Evolutionary conservation across 805 yeast species (phyloP).

Genomic region (Nadsonia fulvescens): DNA sequence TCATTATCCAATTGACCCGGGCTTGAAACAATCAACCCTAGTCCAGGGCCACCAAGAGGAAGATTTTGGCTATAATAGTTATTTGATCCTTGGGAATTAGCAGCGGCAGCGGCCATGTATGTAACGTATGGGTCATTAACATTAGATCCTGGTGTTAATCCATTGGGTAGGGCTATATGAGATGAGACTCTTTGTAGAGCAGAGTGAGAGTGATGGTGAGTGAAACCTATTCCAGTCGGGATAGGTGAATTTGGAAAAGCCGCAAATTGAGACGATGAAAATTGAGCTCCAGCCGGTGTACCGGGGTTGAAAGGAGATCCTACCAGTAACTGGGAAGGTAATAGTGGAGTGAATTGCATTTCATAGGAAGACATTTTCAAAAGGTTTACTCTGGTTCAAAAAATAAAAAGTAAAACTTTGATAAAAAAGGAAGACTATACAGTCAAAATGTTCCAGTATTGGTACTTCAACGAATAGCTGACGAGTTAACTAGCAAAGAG

Average conservation of each 20-base stretch:
- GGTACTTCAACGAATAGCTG: no score
- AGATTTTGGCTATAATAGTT: no score
- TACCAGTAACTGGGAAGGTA: slow-evolving; percentile 19
- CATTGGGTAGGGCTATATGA: slow-evolving; percentile 6
- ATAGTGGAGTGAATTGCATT: slow-evolving; percentile 16
- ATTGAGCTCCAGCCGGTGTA: slow-evolving; percentile 17
- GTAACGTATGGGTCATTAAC: slow-evolving; percentile 7
- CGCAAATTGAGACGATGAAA: slow-evolving; percentile 9
- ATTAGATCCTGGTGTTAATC: slow-evolving; percentile 6
- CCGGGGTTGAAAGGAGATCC: slow-evolving; percentile 22
- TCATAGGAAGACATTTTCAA: slow-evolving; percentile 15
- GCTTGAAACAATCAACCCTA: no score
- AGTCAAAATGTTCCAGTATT: no score
- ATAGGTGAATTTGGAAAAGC: slow-evolving; percentile 6
- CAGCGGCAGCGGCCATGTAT: slow-evolving; percentile 8
- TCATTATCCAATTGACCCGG: slow-evolving; percentile 4
- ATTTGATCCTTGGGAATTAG: slow-evolving; percentile 5
- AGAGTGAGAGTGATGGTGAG: slow-evolving; percentile 2
- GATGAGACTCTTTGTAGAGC: slow-evolving; percentile 5
- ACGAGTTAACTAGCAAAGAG: no score
- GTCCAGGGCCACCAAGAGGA: no score
- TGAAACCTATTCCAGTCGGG: slow-evolving; percentile 7
- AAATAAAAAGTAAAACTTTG: slow-evolving; percentile 1
- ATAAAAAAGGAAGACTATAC: slow-evolving; percentile 3
- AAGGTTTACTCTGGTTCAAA: slow-evolving; percentile 1